A percentile compares a stretch with the other conserved stretches of the same genome.
These are phyloP conservation scores for Mycena pura DNA, from an alignment of 768 basidiomycete species.

Conservation along the genomic window DNA sequence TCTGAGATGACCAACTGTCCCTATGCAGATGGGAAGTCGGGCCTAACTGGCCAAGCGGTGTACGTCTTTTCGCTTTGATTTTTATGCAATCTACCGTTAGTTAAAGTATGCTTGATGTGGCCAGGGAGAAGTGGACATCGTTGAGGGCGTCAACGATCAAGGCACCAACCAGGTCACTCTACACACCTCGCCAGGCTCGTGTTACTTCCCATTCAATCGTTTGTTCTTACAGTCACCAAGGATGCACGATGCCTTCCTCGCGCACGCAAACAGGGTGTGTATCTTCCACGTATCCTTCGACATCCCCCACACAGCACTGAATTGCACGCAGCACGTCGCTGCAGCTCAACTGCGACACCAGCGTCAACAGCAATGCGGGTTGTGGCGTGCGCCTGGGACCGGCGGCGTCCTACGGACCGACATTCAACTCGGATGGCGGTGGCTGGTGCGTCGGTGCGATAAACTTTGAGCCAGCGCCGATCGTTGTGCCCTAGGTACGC, in stretches of 20 bases:
- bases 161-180: constrained; percentile 58
- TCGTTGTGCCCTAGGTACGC: constrained; percentile 55
- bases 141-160: constrained; percentile 66
- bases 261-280: constrained; percentile 56
- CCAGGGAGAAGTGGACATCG: constrained; percentile 60
- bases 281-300: neutral
- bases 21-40: constrained; percentile 69
- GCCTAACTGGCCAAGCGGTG: constrained; percentile 53
- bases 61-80: constrained; percentile 21
- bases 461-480: constrained; percentile 21
- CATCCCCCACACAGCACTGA: neutral
- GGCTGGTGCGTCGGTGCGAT: too few relatives aligned
- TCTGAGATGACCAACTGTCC: too few relatives aligned
- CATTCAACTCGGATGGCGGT: constrained; percentile 65
- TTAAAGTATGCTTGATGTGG: too few relatives aligned
- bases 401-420: constrained; percentile 58
- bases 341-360: constrained; percentile 56
- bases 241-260: constrained; percentile 59
- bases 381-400: constrained; percentile 58
- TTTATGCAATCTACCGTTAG: neutral
- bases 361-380: constrained; percentile 56
- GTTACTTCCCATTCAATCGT: too few relatives aligned
- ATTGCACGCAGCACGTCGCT: constrained; percentile 41
- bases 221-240: constrained; percentile 27
- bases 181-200: constrained; percentile 60